A percentile compares a stretch with the other conserved stretches of the same genome.
Conservation (phyloP, 2,329 filamentous ascomycete species). For the Sporothrix pallida region DNA sequence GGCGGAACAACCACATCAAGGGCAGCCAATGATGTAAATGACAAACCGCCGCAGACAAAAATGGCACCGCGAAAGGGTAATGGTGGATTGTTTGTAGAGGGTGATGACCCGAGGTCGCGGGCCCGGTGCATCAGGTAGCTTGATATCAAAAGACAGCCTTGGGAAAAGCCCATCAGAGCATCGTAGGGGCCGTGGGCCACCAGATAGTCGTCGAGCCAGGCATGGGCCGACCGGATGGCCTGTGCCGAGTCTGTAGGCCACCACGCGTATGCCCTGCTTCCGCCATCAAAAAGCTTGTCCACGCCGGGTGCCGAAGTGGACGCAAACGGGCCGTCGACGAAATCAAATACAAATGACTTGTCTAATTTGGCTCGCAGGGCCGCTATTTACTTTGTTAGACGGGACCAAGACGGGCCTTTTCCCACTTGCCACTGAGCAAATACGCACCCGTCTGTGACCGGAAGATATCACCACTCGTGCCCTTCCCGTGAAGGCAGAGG, state of each 20-base stretch:
- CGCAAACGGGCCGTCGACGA: constrained; percentile 46
- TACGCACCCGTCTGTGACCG: constrained; percentile 46
- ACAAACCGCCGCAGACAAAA: constrained; percentile 50
- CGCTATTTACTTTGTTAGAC: constrained; percentile 37
- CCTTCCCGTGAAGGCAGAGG: constrained; percentile 49
- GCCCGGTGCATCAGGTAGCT: constrained; percentile 50
- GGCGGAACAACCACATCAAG: constrained; percentile 46
- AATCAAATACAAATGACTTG: constrained; percentile 44
- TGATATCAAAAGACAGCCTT: constrained; percentile 48
- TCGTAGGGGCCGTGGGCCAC: constrained; percentile 46
- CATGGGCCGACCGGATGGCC: constrained; percentile 46
- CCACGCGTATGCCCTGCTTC: constrained; percentile 42
- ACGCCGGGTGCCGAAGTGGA: constrained; percentile 45
- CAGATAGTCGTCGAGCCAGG: constrained; percentile 47
- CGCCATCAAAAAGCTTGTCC: constrained; percentile 43
- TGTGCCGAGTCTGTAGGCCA: constrained; percentile 41
- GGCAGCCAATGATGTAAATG: constrained; percentile 46
- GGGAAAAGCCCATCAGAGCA: constrained; percentile 48
- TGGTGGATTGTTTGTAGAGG: constrained; percentile 37
- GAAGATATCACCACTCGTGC: constrained; percentile 48
- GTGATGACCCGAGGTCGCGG: constrained; percentile 40
- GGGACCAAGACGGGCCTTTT: too few relatives aligned
- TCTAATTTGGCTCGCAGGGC: constrained; percentile 47
- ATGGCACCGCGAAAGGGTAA: constrained; percentile 49
- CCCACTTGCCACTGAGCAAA: background rate